A percentile compares a stretch with the other conserved stretches of the same genome.
These are phyloP conservation scores for Hygrophorus russula DNA, from an alignment of 768 basidiomycete genomes.

Conservation along the genomic window DNA sequence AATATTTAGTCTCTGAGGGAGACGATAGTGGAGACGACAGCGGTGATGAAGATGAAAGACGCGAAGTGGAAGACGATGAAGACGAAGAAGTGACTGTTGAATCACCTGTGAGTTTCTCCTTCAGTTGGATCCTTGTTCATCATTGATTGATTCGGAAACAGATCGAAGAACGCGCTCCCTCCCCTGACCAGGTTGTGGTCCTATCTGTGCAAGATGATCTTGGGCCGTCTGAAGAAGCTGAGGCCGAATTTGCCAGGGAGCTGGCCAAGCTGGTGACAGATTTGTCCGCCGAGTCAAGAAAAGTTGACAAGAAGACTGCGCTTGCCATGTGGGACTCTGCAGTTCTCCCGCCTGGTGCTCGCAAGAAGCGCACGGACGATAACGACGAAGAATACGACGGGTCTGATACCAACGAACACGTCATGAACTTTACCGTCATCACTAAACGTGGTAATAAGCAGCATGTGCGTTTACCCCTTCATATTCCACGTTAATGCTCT, in stretches of 20 bases:
- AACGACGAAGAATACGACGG: conserved; percentile 37
- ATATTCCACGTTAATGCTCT: conserved; percentile 2
- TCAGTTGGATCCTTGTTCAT: no score
- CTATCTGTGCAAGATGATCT: conserved; percentile 61
- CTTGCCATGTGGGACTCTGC: conserved; percentile 84
- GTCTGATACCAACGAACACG: conserved; percentile 20
- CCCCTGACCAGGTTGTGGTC: conserved; percentile 74
- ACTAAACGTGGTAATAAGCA: conserved; percentile 92
- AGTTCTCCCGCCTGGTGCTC: conserved; percentile 52
- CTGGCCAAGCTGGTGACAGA: conserved; percentile 92
- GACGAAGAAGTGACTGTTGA: conserved; percentile 56
- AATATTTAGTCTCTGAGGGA: conserved; percentile 13
- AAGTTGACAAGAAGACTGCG: conserved; percentile 82
- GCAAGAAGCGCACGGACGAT: conserved; percentile 59
- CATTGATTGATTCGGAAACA: conserved; percentile 13
- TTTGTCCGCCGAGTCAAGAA: conserved; percentile 69
- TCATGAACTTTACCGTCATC: conserved; percentile 83
- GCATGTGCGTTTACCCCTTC: conserved; percentile 44
- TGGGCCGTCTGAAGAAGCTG: conserved; percentile 81
- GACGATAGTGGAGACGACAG: conserved; percentile 56
- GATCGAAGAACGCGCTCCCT: conserved; percentile 62
- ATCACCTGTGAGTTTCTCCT: conserved; percentile 37
- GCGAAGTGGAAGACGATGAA: conserved; percentile 40
- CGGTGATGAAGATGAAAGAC: conserved; percentile 50
- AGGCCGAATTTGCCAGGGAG: conserved; percentile 91